Conservation (phyloP, 2,329 filamentous ascomycete species). For the Aspergillus novofumigatus region DNA sequence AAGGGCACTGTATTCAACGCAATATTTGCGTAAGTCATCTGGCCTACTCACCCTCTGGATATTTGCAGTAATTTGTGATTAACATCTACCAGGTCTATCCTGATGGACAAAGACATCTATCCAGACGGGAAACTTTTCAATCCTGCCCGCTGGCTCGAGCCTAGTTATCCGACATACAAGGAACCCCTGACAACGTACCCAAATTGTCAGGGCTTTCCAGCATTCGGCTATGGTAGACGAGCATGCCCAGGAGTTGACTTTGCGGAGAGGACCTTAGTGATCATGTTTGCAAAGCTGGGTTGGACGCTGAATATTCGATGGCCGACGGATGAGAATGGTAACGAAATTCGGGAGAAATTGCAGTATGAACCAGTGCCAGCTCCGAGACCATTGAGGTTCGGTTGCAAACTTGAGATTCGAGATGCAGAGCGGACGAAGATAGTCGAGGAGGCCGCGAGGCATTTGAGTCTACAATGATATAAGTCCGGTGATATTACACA, state of each 20-base stretch:
- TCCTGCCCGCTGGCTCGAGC: conserved; percentile 25
- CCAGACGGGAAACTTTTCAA: conserved; percentile 24
- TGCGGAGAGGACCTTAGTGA: conserved; percentile 17
- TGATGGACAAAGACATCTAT: conserved; percentile 14
- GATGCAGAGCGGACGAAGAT: conserved; percentile 1
- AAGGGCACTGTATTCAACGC: conserved; percentile 5
- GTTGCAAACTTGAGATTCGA: conserved; percentile 1
- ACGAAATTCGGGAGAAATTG: conserved; percentile 3
- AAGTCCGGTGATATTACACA: too few relatives aligned
- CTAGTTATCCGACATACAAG: conserved; percentile 25
- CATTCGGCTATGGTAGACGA: conserved; percentile 27
- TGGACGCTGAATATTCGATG: conserved; percentile 24
- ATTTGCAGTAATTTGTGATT: background rate
- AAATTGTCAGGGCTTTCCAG: conserved; percentile 21
- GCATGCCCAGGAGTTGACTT: conserved; percentile 26
- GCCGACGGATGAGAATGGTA: conserved; percentile 1
- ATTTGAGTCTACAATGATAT: background rate
- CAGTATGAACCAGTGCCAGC: conserved; percentile 5
- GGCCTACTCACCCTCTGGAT: background rate
- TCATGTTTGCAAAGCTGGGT: conserved; percentile 16
- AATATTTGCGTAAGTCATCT: conserved; percentile 4
- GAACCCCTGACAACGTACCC: conserved; percentile 27
- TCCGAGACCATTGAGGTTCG: conserved; percentile 2
- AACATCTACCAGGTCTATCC: conserved; percentile 3
- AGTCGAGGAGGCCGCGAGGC: conserved; percentile 1